Conservation (phyloP, 2,329 filamentous ascomycete species). For the Pyricularia sp. region DNA sequence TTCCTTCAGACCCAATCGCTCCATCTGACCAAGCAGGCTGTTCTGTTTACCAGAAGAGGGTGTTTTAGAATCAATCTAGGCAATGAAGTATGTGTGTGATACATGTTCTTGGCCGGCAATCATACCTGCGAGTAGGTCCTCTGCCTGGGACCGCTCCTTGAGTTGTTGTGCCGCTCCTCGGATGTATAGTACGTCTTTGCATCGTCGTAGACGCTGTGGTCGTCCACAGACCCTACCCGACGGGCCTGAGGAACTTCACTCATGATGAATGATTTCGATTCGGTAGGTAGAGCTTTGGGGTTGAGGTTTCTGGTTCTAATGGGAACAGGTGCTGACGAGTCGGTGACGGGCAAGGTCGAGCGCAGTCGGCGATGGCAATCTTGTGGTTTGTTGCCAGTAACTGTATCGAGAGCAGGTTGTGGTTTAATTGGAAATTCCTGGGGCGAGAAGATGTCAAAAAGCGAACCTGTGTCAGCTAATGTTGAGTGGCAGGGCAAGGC, state of each 20-base stretch:
- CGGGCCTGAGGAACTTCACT: conserved; percentile 3
- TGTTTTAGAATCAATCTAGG: not conserved
- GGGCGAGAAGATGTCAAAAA: not conserved
- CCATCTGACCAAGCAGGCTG: conserved; percentile 38
- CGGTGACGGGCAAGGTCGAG: not conserved
- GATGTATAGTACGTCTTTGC: conserved; percentile 46
- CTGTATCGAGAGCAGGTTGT: not conserved
- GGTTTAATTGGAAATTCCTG: not conserved
- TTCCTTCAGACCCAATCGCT: conserved; percentile 36
- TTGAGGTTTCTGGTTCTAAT: not conserved
- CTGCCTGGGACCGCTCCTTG: conserved; percentile 33
- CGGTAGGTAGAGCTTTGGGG: not conserved
- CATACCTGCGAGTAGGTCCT: conserved; percentile 40
- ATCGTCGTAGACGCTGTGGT: conserved; percentile 38
- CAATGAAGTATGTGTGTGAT: not conserved
- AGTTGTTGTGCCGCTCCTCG: conserved; percentile 37
- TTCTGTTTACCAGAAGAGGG: conserved; percentile 24
- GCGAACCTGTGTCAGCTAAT: not conserved
- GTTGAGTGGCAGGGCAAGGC: not conserved
- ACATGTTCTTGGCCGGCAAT: conserved; percentile 17
- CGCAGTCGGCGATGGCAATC: not conserved
- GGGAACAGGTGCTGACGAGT: not conserved
- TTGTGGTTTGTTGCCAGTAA: not conserved
- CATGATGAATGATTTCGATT: conserved; percentile 2
- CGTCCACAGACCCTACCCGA: conserved; percentile 28